Conservation (phyloP, 2,329 filamentous ascomycete species). For the Fonsecaea multimorphosa region DNA sequence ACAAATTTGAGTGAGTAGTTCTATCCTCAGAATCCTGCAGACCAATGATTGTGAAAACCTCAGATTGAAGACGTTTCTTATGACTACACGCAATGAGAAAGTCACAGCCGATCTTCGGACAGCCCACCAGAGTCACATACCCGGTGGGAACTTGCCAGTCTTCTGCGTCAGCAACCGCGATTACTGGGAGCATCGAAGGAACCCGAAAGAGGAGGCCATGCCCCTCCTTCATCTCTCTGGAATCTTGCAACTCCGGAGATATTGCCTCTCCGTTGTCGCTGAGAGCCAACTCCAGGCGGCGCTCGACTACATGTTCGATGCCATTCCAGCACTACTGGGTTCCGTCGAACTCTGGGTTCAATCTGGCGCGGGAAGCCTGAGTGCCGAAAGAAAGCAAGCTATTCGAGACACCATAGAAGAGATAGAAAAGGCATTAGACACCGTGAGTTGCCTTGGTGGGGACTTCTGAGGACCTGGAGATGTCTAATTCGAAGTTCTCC, state of each 20-base stretch:
- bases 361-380: constrained; percentile 11
- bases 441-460: constrained; percentile 10
- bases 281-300: constrained; percentile 19
- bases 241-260: constrained; percentile 15
- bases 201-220: constrained; percentile 8
- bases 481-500: constrained; percentile 11
- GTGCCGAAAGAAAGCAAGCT: constrained; percentile 20
- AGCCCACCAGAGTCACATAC: constrained; percentile 3
- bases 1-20: constrained; percentile 13
- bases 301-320: constrained; percentile 12
- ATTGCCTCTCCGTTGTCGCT: constrained; percentile 19
- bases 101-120: constrained; percentile 2
- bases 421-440: constrained; percentile 11
- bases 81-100: constrained; percentile 14
- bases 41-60: constrained; percentile 1
- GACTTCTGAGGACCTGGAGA: neutral
- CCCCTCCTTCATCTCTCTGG: constrained; percentile 17
- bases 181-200: constrained; percentile 16
- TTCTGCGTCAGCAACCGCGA: constrained; percentile 17
- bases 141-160: constrained; percentile 10
- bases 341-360: constrained; percentile 24
- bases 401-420: constrained; percentile 9
- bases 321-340: constrained; percentile 23
- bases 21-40: neutral
- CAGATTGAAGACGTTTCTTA: constrained; percentile 14